Evolutionary conservation across 2,329 filamentous ascomycete species (phyloP).

Genomic region (Beauveria scarabaeidicola): DNA sequence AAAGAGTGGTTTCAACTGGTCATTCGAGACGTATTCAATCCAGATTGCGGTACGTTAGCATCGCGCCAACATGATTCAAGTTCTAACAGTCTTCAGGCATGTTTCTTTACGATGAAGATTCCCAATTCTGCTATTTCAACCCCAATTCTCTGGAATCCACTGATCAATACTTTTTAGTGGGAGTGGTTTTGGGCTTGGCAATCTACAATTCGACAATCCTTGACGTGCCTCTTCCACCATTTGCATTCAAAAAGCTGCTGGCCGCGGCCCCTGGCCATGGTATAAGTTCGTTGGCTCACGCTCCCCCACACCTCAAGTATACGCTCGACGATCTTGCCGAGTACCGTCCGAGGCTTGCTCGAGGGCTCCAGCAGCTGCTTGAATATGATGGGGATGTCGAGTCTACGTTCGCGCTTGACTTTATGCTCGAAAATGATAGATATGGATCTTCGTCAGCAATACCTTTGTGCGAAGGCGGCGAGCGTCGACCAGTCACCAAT

Average conservation of each 20-base stretch:
- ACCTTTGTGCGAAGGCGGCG: constrained; percentile 66
- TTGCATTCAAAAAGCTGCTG: constrained; percentile 81
- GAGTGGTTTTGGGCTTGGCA: constrained; percentile 76
- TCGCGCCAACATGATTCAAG: background rate
- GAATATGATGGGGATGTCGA: constrained; percentile 82
- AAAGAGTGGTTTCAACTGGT: constrained; percentile 94
- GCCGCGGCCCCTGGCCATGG: constrained; percentile 61
- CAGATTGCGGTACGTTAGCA: constrained; percentile 62
- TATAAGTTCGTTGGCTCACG: constrained; percentile 45
- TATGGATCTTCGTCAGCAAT: constrained; percentile 62
- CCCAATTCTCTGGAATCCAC: constrained; percentile 82
- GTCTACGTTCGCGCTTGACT: constrained; percentile 70
- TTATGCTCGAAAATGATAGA: constrained; percentile 66
- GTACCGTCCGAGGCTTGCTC: constrained; percentile 66
- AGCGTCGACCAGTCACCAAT: constrained; percentile 71
- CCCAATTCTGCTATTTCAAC: constrained; percentile 88
- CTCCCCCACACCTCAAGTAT: constrained; percentile 58
- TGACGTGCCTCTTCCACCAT: constrained; percentile 79
- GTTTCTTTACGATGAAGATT: constrained; percentile 88
- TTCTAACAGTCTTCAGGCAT: constrained; percentile 49
- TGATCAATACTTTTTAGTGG: constrained; percentile 85
- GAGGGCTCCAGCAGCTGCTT: constrained; percentile 65
- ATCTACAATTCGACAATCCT: constrained; percentile 95
- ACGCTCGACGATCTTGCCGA: constrained; percentile 77
- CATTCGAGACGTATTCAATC: constrained; percentile 83